Evolutionary conservation across 164 flowering plant species (phyloP).

Genomic region (Aristolochia fimbriata): DNA sequence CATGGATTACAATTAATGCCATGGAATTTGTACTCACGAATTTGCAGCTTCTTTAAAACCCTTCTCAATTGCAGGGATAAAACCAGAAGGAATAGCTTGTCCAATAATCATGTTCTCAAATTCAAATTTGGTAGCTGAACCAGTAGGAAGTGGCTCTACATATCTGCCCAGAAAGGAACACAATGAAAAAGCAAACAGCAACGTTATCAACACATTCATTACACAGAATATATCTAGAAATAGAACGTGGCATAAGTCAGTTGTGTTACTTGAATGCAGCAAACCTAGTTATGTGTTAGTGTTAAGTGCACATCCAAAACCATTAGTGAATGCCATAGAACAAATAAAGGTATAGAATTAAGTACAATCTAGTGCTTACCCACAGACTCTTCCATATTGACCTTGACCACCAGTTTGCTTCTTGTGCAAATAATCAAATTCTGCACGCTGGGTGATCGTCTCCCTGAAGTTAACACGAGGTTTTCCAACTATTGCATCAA

Average conservation of each 20-base stretch:
- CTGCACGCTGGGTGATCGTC: constrained; percentile 90
- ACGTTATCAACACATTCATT: not conserved
- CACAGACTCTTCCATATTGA: constrained; percentile 92
- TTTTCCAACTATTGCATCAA: constrained; percentile 93
- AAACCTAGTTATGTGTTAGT: too few relatives aligned
- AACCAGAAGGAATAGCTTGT: constrained; percentile 83
- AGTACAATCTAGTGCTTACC: constrained; percentile 36
- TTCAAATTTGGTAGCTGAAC: constrained; percentile 77
- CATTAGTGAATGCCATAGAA: too few relatives aligned
- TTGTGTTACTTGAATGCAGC: too few relatives aligned
- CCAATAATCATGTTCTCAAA: constrained; percentile 92
- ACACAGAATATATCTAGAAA: not conserved
- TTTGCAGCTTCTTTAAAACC: constrained; percentile 96
- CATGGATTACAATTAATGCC: not conserved
- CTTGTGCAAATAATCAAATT: constrained; percentile 95
- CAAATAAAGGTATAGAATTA: too few relatives aligned
- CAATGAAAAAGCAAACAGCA: not conserved
- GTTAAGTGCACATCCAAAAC: too few relatives aligned
- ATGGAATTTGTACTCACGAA: constrained; percentile 52
- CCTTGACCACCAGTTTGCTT: constrained; percentile 99
- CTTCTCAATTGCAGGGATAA: constrained; percentile 95
- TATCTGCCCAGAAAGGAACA: constrained; percentile 35
- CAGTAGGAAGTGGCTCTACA: constrained; percentile 80
- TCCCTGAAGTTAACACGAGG: constrained; percentile 99
- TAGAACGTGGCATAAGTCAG: not conserved